A percentile compares a stretch with the other conserved stretches of the same genome.
These are phyloP conservation scores for Suillus paluster DNA, from an alignment of 768 basidiomycete species.

Conservation along the genomic window DNA sequence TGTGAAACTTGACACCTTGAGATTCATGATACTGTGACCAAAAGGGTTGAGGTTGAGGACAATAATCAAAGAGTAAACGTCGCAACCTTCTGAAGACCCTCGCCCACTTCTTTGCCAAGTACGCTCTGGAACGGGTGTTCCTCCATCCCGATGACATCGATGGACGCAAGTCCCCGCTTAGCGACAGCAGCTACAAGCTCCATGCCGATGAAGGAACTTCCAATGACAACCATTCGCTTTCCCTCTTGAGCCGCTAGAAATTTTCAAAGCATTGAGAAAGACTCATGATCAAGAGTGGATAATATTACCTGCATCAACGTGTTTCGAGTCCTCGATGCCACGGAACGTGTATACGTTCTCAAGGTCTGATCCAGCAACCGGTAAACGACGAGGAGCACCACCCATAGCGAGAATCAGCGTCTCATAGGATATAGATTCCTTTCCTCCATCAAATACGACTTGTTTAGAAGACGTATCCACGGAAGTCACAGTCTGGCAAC, in stretches of 20 bases:
- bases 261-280: neutral
- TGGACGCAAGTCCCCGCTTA: conserved; percentile 76
- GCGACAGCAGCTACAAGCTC: conserved; percentile 80
- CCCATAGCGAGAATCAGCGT: conserved; percentile 83
- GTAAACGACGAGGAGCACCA: conserved; percentile 71
- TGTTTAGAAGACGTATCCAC: conserved; percentile 66
- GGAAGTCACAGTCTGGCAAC: conserved; percentile 63
- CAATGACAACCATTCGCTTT: conserved; percentile 80
- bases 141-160: conserved; percentile 86
- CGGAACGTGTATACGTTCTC: conserved; percentile 81
- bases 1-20: conserved; percentile 86
- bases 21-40: conserved; percentile 69
- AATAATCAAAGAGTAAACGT: conserved; percentile 6
- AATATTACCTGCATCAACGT: conserved; percentile 65
- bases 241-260: conserved; percentile 66
- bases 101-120: conserved; percentile 80
- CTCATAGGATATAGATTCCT: conserved; percentile 69
- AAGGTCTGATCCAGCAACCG: conserved; percentile 74
- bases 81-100: conserved; percentile 71
- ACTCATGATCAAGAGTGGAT: conserved; percentile 1
- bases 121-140: conserved; percentile 80
- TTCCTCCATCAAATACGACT: conserved; percentile 63
- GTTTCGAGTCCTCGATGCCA: conserved; percentile 69
- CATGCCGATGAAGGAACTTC: conserved; percentile 92
- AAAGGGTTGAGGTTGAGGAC: neutral